phyloP scores from a whole-genome alignment of 208 protist genomes.

The Crithidia thermophila region DNA sequence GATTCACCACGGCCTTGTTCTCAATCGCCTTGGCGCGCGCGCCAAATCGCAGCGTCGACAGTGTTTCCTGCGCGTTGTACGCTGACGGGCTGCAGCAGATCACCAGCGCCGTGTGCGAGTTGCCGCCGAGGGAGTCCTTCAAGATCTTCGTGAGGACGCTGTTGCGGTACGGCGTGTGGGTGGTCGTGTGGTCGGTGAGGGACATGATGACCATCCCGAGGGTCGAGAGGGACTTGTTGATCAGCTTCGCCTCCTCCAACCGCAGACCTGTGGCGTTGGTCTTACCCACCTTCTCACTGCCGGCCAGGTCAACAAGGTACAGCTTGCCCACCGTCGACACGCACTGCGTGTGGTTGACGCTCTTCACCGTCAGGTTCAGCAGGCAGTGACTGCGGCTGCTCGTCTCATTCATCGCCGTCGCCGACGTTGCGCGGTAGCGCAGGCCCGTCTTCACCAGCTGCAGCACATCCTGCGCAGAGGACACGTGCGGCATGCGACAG shows the following conservation, averaged over 20 bases:
- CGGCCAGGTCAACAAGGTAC: slow-evolving; percentile 91
- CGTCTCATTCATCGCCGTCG: slow-evolving; percentile 89
- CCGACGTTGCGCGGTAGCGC: slow-evolving; percentile 70
- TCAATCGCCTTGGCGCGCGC: slow-evolving; percentile 83
- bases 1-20: slow-evolving; percentile 85
- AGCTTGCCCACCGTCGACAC: slow-evolving; percentile 87
- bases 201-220: slow-evolving; percentile 87
- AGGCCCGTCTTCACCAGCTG: slow-evolving; percentile 77
- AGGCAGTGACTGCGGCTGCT: slow-evolving; percentile 90
- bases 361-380: slow-evolving; percentile 82
- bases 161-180: slow-evolving; percentile 88
- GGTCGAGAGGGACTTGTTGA: slow-evolving; percentile 91
- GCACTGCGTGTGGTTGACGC: slow-evolving; percentile 43
- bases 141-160: slow-evolving; percentile 89
- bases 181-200: slow-evolving; percentile 61
- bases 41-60: slow-evolving; percentile 91
- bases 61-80: slow-evolving; percentile 84
- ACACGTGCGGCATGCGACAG: slow-evolving; percentile 85
- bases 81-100: slow-evolving; percentile 84
- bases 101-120: slow-evolving; percentile 89
- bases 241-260: slow-evolving; percentile 93
- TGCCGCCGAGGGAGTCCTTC: slow-evolving; percentile 90
- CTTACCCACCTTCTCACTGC: slow-evolving; percentile 89
- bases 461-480: slow-evolving; percentile 84
- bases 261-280: slow-evolving; percentile 81